Evolutionary conservation across 805 yeast genomes (phyloP), one percentile per base, ranked within the genome.

Genomic region (Candida stauntonica): DNA sequence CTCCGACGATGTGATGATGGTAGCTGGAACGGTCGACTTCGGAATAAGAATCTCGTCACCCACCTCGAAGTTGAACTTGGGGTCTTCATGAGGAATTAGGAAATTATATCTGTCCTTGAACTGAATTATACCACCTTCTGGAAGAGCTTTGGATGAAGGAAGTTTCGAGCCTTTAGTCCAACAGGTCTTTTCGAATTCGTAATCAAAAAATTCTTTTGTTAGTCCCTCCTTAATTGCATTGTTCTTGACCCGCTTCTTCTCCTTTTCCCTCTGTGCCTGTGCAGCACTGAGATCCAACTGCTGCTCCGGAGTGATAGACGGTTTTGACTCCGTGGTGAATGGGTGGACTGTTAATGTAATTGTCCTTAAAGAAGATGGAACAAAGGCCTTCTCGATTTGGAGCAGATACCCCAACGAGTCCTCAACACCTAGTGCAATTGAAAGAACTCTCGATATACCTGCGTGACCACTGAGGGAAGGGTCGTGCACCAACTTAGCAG

Each of bases 41-140:
- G 56, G 47, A 7, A 44, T 38, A 3, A 51, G 31, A 2, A 74
- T 39, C 12, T 73, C 77, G 3, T 67, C 71, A 3, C 78, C 82
- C 7, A 76, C 39, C 41, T 74, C 81, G 13, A 83, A 34, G 3
- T 53, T 58, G 9, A 64, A 41, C 41, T 51, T 59, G 12, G 63
- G 64, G 21, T 66, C 50, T 29, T 60, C 61, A 21, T 47, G 42
- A 1, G 72, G 64, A 9, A 57, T 46, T 5, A 70, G 39, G 74
- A 81, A 77, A 6, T 75, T 38, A 2, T 50, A 36, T 15, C 46
- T 43, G 17, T 46, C 50, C 36, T 72, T 74, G 47, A 80, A 65
- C 38, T 68, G 74, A 18, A 84, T 35, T 6, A 74, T 36, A 0
- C 83, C 89, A 12, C 94, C 93, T 29, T 63, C 46, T 1, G 85